phyloP scores from a whole-genome alignment of 768 basidiomycete species.

The Suillus fuscotomentosus region DNA sequence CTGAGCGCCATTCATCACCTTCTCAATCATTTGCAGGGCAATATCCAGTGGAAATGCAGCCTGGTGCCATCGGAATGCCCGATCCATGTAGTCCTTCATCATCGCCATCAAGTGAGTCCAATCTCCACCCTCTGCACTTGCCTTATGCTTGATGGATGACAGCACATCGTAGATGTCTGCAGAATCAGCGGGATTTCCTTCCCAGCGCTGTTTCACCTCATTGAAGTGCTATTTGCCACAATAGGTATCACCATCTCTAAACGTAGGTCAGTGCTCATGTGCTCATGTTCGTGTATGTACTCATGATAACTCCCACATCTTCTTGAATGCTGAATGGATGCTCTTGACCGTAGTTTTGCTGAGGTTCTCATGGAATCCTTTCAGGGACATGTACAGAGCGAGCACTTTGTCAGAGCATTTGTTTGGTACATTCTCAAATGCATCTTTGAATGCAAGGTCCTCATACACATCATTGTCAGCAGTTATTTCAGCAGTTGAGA shows the following conservation, averaged over 20 bases:
- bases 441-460: neutral
- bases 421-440: neutral
- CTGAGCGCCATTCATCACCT: neutral
- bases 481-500: neutral
- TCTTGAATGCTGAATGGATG: conserved; percentile 7
- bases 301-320: conserved; percentile 6
- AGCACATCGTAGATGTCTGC: conserved; percentile 21
- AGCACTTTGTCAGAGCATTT: neutral
- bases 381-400: neutral
- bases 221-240: conserved; percentile 25
- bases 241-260: conserved; percentile 16
- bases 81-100: neutral
- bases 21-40: neutral
- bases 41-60: neutral
- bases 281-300: neutral
- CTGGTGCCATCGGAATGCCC: neutral
- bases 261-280: too few species aligned
- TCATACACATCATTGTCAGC: neutral
- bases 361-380: neutral
- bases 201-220: conserved; percentile 18
- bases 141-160: conserved; percentile 23
- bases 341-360: conserved; percentile 1
- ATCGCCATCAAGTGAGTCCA: conserved; percentile 31
- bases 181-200: conserved; percentile 30
- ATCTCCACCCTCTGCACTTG: conserved; percentile 17